Evolutionary conservation across 2,329 filamentous ascomycete species (phyloP), one percentile per base, ranked within the genome.

Genomic region (Cladobotryum mycophilum): DNA sequence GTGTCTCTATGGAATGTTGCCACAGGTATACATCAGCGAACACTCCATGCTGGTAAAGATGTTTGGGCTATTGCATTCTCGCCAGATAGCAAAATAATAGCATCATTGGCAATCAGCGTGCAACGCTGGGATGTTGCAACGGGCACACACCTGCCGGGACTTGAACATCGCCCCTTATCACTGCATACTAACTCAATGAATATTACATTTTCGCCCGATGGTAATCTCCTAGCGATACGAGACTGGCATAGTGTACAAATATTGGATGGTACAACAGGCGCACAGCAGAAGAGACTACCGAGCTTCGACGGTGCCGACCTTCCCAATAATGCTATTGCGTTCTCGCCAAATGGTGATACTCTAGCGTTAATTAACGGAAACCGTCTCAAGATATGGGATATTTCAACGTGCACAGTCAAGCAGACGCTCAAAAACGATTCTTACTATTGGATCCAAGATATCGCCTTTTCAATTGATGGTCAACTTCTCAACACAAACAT

Each of bases 211-310:
- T 25, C 22, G 22, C 22, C 22, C 22, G 22, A 25, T 25, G 22
- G 22, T 25, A 25, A 4, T 25, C 22, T 25, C 22, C 22, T 25
- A 25, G 44, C 5, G 17, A 51, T 44, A 14, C 0, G 3, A 4
- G 52, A 53, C 7, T 7, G 5, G 1, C 47, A 22, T 7, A 45
- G n/a, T n/a, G n/a, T 53, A n/a, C 38, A 36, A 30, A 37, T 53
- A 25, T 53, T 48, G 52, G 40, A 53, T 41, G 40, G 34, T 13
- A 5, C 41, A 7, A 51, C 34, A 11, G 36, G 36, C 2, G 2
- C 11, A n/a, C 48, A 41, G 11, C 9, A 49, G 7, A 14, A 42
- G 17, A 52, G 36, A 5, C 20, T 49, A 5, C 11, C 4, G 2
- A 46, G 41, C 8, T 45, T 49, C 22, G 17, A 6, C 6, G 14